Evolutionary conservation across 2,329 filamentous ascomycete genomes (phyloP).

Genomic region (Pyrenophora graminea): DNA sequence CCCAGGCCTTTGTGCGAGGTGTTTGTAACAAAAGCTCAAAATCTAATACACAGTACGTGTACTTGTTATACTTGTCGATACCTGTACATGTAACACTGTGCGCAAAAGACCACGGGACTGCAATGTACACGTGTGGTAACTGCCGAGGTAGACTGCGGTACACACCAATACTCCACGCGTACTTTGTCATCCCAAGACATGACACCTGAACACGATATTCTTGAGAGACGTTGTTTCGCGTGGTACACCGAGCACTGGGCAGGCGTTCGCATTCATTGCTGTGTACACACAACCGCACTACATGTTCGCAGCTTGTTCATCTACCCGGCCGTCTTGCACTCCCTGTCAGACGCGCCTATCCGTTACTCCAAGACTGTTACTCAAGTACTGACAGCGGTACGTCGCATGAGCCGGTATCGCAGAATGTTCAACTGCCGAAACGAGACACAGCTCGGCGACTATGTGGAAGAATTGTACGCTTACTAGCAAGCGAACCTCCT

Average conservation of each 20-base stretch:
- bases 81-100: neutral
- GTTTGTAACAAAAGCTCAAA: too few relatives aligned
- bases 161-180: too few relatives aligned
- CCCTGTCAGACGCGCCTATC: constrained; percentile 26
- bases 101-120: neutral
- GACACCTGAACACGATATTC: neutral
- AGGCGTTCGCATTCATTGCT: constrained; percentile 17
- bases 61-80: too few relatives aligned
- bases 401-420: constrained; percentile 19
- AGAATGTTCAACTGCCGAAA: constrained; percentile 2
- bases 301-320: constrained; percentile 9
- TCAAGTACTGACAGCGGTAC: constrained; percentile 8
- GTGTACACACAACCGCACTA: neutral
- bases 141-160: too few relatives aligned
- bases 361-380: constrained; percentile 13
- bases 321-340: constrained; percentile 17
- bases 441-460: neutral
- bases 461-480: constrained; percentile 8
- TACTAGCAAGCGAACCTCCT: constrained; percentile 1
- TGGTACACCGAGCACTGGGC: constrained; percentile 6
- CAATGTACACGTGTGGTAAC: too few relatives aligned
- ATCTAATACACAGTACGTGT: too few relatives aligned
- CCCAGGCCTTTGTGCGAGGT: neutral
- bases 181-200: neutral
- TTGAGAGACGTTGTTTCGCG: neutral